These are phyloP conservation scores for Penicillium rolfsii DNA, from an alignment of 2,329 filamentous ascomycete genomes.

Conservation along the genomic window DNA sequence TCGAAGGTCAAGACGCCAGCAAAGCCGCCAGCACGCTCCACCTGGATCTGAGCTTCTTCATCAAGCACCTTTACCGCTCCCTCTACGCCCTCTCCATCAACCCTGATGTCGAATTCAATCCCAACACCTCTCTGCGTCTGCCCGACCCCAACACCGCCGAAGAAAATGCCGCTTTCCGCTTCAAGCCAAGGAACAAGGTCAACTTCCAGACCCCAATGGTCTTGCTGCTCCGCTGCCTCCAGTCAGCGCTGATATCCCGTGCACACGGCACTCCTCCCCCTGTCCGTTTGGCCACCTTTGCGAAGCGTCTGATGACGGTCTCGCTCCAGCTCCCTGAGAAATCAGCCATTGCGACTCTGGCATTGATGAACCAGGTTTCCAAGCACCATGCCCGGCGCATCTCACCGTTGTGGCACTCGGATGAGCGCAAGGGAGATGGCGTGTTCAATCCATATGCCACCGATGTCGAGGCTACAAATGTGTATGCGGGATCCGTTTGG, in stretches of 20 bases:
- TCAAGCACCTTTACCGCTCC: slow-evolving; percentile 86
- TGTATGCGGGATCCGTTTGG: slow-evolving; percentile 88
- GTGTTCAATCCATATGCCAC: slow-evolving; percentile 73
- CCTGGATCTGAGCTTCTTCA: slow-evolving; percentile 94
- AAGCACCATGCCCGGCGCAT: slow-evolving; percentile 83
- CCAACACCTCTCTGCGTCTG: slow-evolving; percentile 71
- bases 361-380: slow-evolving; percentile 75
- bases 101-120: slow-evolving; percentile 80
- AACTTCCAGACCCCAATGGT: slow-evolving; percentile 96
- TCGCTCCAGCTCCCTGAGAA: slow-evolving; percentile 90
- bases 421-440: slow-evolving; percentile 90
- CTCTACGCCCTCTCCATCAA: slow-evolving; percentile 78
- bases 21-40: slow-evolving; percentile 80
- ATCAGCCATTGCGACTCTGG: slow-evolving; percentile 77
- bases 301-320: slow-evolving; percentile 83
- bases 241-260: slow-evolving; percentile 77
- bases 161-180: slow-evolving; percentile 37
- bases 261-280: slow-evolving; percentile 76
- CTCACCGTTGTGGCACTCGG: slow-evolving; percentile 86
- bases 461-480: slow-evolving; percentile 83
- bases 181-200: slow-evolving; percentile 67
- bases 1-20: slow-evolving; percentile 89
- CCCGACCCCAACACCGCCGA: slow-evolving; percentile 63
- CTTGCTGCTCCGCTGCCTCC: slow-evolving; percentile 83
- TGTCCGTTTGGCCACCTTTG: slow-evolving; percentile 83